These are phyloP conservation scores for Nicotiana benthamiana DNA, from an alignment of 257 asterid genomes.

Conservation along the genomic window DNA sequence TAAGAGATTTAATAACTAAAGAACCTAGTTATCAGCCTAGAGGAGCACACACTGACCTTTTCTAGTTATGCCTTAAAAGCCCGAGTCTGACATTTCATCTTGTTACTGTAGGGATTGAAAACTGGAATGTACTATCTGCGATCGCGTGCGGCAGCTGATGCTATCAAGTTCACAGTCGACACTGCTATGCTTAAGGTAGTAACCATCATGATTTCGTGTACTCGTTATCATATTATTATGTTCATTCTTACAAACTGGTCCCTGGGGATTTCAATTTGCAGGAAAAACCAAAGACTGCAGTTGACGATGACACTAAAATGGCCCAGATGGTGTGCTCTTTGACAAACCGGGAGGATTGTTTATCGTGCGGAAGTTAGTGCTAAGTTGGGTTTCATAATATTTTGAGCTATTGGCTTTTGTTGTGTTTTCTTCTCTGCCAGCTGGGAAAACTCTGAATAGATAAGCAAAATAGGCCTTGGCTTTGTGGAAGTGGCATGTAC, in stretches of 20 bases:
- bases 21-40: neutral
- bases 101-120: slow-evolving; percentile 64
- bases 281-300: slow-evolving; percentile 30
- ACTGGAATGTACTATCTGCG: slow-evolving; percentile 93
- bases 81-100: neutral
- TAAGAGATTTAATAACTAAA: neutral
- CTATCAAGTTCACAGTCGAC: slow-evolving; percentile 88
- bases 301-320: slow-evolving; percentile 50
- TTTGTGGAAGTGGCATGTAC: neutral
- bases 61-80: neutral
- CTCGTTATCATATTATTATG: neutral
- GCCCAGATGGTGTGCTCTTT: slow-evolving; percentile 81
- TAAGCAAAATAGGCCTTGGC: neutral
- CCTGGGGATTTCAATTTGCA: neutral
- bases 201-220: neutral
- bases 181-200: slow-evolving; percentile 60
- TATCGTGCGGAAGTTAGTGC: slow-evolving; percentile 76
- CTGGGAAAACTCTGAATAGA: neutral
- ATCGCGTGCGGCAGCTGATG: slow-evolving; percentile 94
- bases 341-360: slow-evolving; percentile 73
- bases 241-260: neutral
- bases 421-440: neutral
- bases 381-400: neutral
- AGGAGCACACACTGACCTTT: neutral
- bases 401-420: neutral